These are phyloP conservation scores for Apiospora koreana DNA, from an alignment of 2,329 filamentous ascomycete genomes.

Conservation along the genomic window DNA sequence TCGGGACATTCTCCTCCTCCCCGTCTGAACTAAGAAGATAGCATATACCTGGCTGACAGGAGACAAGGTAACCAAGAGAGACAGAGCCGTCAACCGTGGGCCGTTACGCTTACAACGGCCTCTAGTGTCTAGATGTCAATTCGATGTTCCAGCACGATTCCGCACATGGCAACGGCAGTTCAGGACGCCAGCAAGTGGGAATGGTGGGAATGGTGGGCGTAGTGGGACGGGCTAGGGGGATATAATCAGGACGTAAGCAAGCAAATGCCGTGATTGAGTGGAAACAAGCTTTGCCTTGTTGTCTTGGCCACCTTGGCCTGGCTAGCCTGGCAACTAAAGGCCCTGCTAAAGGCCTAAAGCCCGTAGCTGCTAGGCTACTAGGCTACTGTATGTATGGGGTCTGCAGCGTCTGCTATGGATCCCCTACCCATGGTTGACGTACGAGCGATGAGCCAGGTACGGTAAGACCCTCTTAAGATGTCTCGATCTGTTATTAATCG, in stretches of 20 bases:
- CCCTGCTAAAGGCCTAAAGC: not conserved
- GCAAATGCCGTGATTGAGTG: not conserved
- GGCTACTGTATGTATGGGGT: not conserved
- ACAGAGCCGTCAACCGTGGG: no score
- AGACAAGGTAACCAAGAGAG: not conserved
- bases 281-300: not conserved
- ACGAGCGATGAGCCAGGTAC: no score
- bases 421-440: not conserved
- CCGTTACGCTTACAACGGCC: not conserved
- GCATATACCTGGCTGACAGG: not conserved
- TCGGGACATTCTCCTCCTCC: not conserved
- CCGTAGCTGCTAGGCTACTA: not conserved
- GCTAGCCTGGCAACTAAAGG: not conserved
- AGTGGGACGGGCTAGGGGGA: not conserved
- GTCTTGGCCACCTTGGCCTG: not conserved
- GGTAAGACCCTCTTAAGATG: not conserved
- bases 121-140: not conserved
- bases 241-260: conserved; percentile 2
- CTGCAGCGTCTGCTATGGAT: not conserved
- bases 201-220: no score
- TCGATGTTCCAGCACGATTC: not conserved
- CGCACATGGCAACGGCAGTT: conserved; percentile 5
- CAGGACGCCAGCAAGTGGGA: not conserved
- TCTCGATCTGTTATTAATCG: not conserved
- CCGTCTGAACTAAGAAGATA: not conserved